Evolutionary conservation across 2,329 filamentous ascomycete genomes (phyloP).

Genomic region (Claviceps sp.): DNA sequence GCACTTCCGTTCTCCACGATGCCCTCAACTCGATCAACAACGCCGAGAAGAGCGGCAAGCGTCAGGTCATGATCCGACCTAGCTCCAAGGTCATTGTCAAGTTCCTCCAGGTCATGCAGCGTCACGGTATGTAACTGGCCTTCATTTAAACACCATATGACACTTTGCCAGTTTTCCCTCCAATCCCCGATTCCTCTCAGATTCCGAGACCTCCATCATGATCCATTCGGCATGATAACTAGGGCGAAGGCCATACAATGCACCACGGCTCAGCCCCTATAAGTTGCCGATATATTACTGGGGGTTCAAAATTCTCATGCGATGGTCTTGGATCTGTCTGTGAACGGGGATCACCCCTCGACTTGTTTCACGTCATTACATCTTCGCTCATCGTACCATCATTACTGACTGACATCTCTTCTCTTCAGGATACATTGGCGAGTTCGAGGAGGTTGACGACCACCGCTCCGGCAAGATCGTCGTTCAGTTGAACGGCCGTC

Average conservation of each 20-base stretch:
- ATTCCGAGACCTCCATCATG: conserved; percentile 9
- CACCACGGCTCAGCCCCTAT: conserved; percentile 96
- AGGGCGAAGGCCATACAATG: conserved; percentile 69
- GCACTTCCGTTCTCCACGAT: conserved; percentile 99
- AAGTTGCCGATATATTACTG: conserved; percentile 90
- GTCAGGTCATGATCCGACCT: conserved; percentile 95
- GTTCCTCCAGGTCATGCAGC: conserved; percentile 99
- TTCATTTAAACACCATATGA: background rate
- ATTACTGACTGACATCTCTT: conserved; percentile 33
- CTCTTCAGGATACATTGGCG: conserved; percentile 81
- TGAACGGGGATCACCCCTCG: background rate
- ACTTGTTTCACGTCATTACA: conserved; percentile 31
- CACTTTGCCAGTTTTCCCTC: background rate
- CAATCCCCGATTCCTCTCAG: background rate
- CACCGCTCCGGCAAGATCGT: conserved; percentile 99
- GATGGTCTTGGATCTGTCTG: conserved; percentile 71
- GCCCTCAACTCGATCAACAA: conserved; percentile 99
- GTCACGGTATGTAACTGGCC: conserved; percentile 68
- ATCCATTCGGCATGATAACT: conserved; percentile 98
- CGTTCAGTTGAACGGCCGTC: conserved; percentile 93
- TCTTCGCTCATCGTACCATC: conserved; percentile 94
- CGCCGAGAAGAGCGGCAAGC: conserved; percentile 99
- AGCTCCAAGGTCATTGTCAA: conserved; percentile 99
- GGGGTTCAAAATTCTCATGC: conserved; percentile 27
- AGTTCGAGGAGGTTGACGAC: conserved; percentile 99